Base-by-base conservation (phyloP, 2,329 filamentous ascomycete species). In the Exophiala phaeomuriformis region DNA sequence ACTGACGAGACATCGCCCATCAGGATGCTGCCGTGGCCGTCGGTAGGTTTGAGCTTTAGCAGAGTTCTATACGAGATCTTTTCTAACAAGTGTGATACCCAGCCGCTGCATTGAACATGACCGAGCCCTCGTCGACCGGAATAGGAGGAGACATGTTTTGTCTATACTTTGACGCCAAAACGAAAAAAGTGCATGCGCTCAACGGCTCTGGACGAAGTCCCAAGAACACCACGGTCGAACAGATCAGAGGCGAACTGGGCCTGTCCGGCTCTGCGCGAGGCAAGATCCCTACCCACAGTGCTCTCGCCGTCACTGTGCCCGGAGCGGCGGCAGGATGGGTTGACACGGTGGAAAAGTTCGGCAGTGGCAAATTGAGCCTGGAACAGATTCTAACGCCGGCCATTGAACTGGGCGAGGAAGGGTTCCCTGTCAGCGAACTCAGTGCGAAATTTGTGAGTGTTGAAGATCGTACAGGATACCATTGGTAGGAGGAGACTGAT, bases 61-160 rank as follows among this genome's bases (percentile, higher is more conserved):
- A 19, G 19, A 19, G 19, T 19, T 19, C 19, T 19, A 19, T 19
- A 19, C 19, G 19, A 19, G 19, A 2, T 19, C 19, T 19, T 19
- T 19, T 19, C 19, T 19, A 19, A 19, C 2, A 19, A 19, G 19
- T 19, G 19, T 19, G 19, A 19, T 19, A 19, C 39, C 49, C 42
- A 88, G 91, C 93, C 42, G 93, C 93, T 32, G 90, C 84, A 3
- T 77, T 98, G 52, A 97, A 96, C 71, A 81, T 97, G 66, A 95
- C 91, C 0, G 93, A 98, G 67, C 93, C 93, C 5, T 83, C 84
- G 55, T 93, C 87, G 4, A 97, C 93, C 0, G 93, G 93, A 39
- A 96, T 98, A 56, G 93, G 93, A 53, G 93, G 93, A 58, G 93
- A 98, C 72, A 90, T 95, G 83, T 98, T 97, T 73, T 90, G 90